Conservation (phyloP, 108 stramenopile genomes). For the Nannochloropsis salina region DNA sequence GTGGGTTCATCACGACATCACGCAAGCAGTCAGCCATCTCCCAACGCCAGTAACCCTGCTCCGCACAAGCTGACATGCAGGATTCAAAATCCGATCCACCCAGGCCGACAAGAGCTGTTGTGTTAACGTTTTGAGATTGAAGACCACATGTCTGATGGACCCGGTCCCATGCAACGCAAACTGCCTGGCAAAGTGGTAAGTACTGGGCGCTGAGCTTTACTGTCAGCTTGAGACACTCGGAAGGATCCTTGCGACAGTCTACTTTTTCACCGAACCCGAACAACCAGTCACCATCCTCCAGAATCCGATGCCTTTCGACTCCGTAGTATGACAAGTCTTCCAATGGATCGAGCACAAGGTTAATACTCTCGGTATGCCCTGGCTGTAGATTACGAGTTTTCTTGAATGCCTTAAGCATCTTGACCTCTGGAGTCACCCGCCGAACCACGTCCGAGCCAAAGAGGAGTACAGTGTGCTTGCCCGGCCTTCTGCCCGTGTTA, state of each 20-base stretch:
- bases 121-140: neutral
- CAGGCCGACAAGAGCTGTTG: neutral
- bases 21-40: constrained; percentile 6
- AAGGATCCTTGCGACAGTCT: constrained; percentile 42
- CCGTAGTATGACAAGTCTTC: constrained; percentile 46
- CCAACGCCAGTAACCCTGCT: constrained; percentile 4
- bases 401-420: constrained; percentile 42
- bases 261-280: constrained; percentile 35
- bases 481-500: constrained; percentile 41
- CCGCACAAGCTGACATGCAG: neutral
- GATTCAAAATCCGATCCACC: constrained; percentile 5
- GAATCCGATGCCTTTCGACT: constrained; percentile 24
- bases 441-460: constrained; percentile 43
- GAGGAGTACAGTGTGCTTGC: constrained; percentile 42
- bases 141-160: neutral
- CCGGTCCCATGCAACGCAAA: neutral
- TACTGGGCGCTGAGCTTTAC: neutral
- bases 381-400: constrained; percentile 34
- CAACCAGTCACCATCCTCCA: constrained; percentile 45
- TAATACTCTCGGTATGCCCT: constrained; percentile 30
- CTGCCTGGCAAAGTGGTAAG: neutral
- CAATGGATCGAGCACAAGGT: neutral
- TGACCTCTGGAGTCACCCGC: constrained; percentile 46
- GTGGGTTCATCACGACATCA: constrained; percentile 2
- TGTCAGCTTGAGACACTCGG: constrained; percentile 23